A percentile compares a stretch with the other conserved stretches of the same genome.
Evolutionary conservation across 805 yeast genomes (phyloP).

Genomic region (Spathaspora gorwiae): DNA sequence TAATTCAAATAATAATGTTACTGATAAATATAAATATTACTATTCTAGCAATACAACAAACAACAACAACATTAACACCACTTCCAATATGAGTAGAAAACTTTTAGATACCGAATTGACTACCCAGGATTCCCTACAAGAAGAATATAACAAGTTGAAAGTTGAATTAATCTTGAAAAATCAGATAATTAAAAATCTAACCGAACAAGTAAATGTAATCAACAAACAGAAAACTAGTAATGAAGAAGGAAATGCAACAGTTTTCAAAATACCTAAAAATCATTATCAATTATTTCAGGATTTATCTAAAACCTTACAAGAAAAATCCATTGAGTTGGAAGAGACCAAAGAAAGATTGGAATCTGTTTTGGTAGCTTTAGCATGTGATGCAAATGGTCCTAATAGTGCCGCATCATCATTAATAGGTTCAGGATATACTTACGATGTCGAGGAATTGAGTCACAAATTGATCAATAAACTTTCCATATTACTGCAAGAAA

Average conservation of each 20-base stretch:
- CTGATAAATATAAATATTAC: neutral
- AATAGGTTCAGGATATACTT: constrained; percentile 13
- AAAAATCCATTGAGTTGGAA: constrained; percentile 46
- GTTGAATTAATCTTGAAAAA: constrained; percentile 55
- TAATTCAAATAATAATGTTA: neutral
- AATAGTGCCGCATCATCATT: neutral
- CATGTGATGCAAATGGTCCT: neutral
- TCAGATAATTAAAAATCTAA: constrained; percentile 31
- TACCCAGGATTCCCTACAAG: constrained; percentile 3
- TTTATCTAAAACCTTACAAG: constrained; percentile 44
- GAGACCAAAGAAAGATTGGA: constrained; percentile 64
- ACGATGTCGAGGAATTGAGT: constrained; percentile 70
- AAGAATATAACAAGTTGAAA: constrained; percentile 35
- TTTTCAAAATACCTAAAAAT: constrained; percentile 36
- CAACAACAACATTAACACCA: too few species aligned
- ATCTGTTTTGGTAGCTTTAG: constrained; percentile 36
- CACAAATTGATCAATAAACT: constrained; percentile 66
- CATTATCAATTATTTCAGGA: constrained; percentile 46
- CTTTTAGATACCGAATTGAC: neutral
- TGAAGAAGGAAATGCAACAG: neutral
- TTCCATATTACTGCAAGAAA: constrained; percentile 59
- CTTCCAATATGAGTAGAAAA: neutral
- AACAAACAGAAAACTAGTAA: constrained; percentile 8
- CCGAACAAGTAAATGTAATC: constrained; percentile 25
- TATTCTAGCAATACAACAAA: neutral